phyloP scores from a whole-genome alignment of 2,329 filamentous ascomycete species.

The Cytospora piceicola region DNA sequence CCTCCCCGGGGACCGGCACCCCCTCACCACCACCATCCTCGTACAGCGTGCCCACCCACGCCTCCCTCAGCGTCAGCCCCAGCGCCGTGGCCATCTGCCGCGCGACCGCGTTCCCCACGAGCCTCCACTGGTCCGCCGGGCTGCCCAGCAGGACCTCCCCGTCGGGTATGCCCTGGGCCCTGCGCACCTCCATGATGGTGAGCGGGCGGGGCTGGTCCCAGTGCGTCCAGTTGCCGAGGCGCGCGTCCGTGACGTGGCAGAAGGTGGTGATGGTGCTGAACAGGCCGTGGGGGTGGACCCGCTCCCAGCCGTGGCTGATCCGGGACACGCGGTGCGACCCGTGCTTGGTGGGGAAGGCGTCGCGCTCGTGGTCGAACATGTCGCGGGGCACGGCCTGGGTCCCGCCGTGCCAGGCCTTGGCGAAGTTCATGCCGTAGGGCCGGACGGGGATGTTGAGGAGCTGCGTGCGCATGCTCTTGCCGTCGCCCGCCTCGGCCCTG shows the following conservation, averaged over 20 bases:
- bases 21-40: constrained; percentile 33
- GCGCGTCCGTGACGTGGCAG: constrained; percentile 55
- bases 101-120: constrained; percentile 79
- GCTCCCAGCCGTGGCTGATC: constrained; percentile 51
- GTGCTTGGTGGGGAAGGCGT: constrained; percentile 43
- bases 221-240: constrained; percentile 57
- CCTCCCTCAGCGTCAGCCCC: constrained; percentile 66
- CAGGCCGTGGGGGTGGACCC: constrained; percentile 56
- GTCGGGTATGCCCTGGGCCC: constrained; percentile 73
- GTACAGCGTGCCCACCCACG: constrained; percentile 49
- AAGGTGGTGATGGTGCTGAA: constrained; percentile 67
- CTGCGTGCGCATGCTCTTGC: constrained; percentile 44
- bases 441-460: constrained; percentile 62
- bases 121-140: constrained; percentile 59
- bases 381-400: constrained; percentile 33
- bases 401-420: constrained; percentile 44
- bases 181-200: constrained; percentile 67
- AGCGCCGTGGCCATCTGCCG: constrained; percentile 68
- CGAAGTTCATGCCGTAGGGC: constrained; percentile 59
- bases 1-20: constrained; percentile 17
- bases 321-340: constrained; percentile 50
- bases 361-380: constrained; percentile 46
- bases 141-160: constrained; percentile 69
- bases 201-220: constrained; percentile 66
- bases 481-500: neutral